Evolutionary conservation across 2,329 filamentous ascomycete genomes (phyloP).

Genomic region (Monilinia polystroma): DNA sequence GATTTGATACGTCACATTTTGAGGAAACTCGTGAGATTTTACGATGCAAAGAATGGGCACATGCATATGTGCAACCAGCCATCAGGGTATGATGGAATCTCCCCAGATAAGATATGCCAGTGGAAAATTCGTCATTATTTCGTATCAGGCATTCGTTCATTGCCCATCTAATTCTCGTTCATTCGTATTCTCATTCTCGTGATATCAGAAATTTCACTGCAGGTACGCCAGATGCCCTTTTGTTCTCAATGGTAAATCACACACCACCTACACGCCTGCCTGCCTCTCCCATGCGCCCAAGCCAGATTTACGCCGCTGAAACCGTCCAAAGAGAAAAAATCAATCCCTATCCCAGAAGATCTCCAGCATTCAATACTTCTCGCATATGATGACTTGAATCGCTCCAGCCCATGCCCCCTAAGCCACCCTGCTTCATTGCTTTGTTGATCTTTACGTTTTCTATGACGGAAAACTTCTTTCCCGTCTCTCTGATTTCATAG

Average conservation of each 20-base stretch:
- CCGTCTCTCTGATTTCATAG: constrained; percentile 68
- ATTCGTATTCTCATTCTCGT: constrained; percentile 20
- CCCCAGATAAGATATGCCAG: constrained; percentile 3
- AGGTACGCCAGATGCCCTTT: constrained; percentile 15
- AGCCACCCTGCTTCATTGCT: constrained; percentile 14
- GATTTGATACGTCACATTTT: neutral
- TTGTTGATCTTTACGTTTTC: constrained; percentile 36
- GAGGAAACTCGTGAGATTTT: neutral
- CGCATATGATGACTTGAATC: constrained; percentile 16
- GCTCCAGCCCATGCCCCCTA: constrained; percentile 18
- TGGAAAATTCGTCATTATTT: neutral
- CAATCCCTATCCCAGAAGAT: constrained; percentile 21
- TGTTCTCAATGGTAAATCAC: neutral
- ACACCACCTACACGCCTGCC: constrained; percentile 15
- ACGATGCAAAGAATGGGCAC: neutral
- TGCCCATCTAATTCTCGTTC: constrained; percentile 19
- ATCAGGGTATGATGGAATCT: neutral
- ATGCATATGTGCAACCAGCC: neutral
- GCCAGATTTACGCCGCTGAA: constrained; percentile 2
- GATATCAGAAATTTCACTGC: constrained; percentile 10
- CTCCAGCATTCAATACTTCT: constrained; percentile 25
- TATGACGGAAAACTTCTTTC: constrained; percentile 68
- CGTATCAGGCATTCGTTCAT: constrained; percentile 3
- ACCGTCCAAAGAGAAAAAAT: neutral
- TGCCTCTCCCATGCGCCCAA: constrained; percentile 18